phyloP scores from a whole-genome alignment of 2,329 filamentous ascomycete species.

The Penicillium capsulatum region DNA sequence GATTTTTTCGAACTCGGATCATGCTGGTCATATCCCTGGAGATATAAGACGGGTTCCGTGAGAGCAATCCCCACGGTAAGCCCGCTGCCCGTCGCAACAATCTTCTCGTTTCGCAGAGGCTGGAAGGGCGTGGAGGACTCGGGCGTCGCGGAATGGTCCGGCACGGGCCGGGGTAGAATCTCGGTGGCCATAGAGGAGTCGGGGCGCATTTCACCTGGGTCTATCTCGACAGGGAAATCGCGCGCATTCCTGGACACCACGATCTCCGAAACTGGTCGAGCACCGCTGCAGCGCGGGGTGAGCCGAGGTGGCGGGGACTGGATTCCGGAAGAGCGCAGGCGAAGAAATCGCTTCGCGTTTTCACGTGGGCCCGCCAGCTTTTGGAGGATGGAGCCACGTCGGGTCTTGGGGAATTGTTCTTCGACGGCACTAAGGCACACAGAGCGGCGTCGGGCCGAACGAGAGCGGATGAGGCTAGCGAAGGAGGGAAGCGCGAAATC shows the following conservation, averaged over 20 bases:
- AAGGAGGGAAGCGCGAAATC: conserved; percentile 20
- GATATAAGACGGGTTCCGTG: conserved; percentile 47
- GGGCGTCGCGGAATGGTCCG: conserved; percentile 21
- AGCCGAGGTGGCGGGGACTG: conserved; percentile 24
- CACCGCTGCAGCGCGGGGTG: conserved; percentile 26
- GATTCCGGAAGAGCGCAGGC: conserved; percentile 35
- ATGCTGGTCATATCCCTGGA: conserved; percentile 48
- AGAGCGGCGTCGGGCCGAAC: conserved; percentile 25
- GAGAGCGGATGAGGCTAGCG: conserved; percentile 22
- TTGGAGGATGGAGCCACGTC: conserved; percentile 29
- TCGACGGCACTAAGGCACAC: conserved; percentile 18
- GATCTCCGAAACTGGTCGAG: conserved; percentile 36
- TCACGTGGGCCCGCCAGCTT: conserved; percentile 46
- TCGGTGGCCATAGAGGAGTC: conserved; percentile 29
- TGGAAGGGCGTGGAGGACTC: conserved; percentile 32
- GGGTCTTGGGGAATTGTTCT: conserved; percentile 26
- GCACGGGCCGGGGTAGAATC: conserved; percentile 18
- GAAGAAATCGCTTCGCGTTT: conserved; percentile 46
- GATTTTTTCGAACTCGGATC: conserved; percentile 60
- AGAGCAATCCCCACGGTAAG: conserved; percentile 46
- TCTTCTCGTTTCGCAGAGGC: conserved; percentile 43
- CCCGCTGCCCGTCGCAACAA: conserved; percentile 48
- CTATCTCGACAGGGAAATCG: conserved; percentile 21
- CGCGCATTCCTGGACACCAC: conserved; percentile 34
- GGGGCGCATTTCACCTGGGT: conserved; percentile 23